Conservation (phyloP, 1,284 basidiomycete genomes). For the Pseudozyma sp. region DNA sequence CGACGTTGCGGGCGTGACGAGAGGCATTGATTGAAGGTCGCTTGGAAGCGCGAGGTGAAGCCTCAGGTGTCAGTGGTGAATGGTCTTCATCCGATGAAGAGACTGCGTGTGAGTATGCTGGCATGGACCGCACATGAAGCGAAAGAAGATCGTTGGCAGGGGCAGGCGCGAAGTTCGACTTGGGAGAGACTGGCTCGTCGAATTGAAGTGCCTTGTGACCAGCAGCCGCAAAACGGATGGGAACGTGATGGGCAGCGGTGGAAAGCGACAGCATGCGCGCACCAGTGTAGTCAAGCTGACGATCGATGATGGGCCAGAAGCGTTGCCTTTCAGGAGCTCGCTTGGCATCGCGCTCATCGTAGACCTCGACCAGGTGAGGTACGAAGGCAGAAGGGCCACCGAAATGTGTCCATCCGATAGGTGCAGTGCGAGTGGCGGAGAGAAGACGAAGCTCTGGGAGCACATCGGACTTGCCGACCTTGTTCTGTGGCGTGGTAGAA, state of each 20-base stretch:
- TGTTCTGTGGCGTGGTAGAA: background rate
- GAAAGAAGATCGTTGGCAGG: background rate
- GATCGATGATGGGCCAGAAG: slow-evolving; percentile 48
- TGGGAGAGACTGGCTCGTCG: slow-evolving; percentile 21
- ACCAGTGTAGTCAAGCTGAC: slow-evolving; percentile 43
- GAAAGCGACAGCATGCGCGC: slow-evolving; percentile 45
- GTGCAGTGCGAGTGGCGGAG: slow-evolving; percentile 45
- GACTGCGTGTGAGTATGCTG: slow-evolving; percentile 1
- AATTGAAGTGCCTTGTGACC: background rate
- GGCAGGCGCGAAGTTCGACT: background rate
- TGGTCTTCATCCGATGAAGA: slow-evolving; percentile 18
- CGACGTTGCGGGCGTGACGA: slow-evolving; percentile 11
- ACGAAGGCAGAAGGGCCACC: background rate
- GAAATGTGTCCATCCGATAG: slow-evolving; percentile 33
- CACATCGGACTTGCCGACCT: background rate
- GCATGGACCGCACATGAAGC: background rate
- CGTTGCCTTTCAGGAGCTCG: slow-evolving; percentile 37
- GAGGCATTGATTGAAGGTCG: background rate
- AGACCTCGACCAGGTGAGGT: slow-evolving; percentile 11
- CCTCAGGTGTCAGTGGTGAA: slow-evolving; percentile 25
- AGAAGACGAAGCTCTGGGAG: slow-evolving; percentile 49
- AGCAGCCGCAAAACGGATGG: too few species aligned
- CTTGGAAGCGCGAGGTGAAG: background rate
- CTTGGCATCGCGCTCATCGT: slow-evolving; percentile 22
- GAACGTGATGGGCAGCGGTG: background rate